Evolutionary conservation across 2,329 filamentous ascomycete species (phyloP), one percentile per base, ranked within the genome.

Genomic region (Penicillium fuscoglaucum): DNA sequence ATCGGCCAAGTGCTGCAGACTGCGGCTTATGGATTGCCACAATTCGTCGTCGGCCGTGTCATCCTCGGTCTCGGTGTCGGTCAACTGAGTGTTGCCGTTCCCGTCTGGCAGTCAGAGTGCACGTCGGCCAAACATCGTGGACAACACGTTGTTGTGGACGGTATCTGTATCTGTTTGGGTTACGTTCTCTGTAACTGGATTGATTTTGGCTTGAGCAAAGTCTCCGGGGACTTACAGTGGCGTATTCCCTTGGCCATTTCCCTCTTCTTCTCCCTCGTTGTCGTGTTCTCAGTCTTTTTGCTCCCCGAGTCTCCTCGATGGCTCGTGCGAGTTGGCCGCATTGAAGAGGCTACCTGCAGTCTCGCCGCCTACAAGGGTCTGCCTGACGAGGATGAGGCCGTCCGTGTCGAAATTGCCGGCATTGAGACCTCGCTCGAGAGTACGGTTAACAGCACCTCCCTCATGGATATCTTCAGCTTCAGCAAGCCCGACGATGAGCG

Each of bases 401-500:
- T 83, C 24, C 68, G 71, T 6, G 63, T 72, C 33, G 79, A 82
- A 60, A 81, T 80, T 61, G 61, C 71, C 8, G 77, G 78, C 13
- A 80, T 83, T 69, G 80, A 82, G 61, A 78, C 79, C 55, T 79
- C 79, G 1, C 78, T 81, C 2, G 67, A 80, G 50, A 76, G 80
- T 51, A 75, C 58, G 1, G 52, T 51, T 13, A 44, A 78, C 70
- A 74, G 75, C 37, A 76, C 58, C 26, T 80, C 69, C 77, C 84
- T 84, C 67, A 66, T 68, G 5, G 83, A 85, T 60, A 76, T 85
- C 28, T 84, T 86, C 72, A 83, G 49, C 54, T 49, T 79, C 58
- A 82, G 80, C 74, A 78, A 76, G 58, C 49, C 52, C n/a, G 79
- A 82, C 33, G 79, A 83, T 0, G 64, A 66, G 28, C 63, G 63